Evolutionary conservation across 306 rosid genomes (phyloP).

Genomic region (Sicyos edulis): DNA sequence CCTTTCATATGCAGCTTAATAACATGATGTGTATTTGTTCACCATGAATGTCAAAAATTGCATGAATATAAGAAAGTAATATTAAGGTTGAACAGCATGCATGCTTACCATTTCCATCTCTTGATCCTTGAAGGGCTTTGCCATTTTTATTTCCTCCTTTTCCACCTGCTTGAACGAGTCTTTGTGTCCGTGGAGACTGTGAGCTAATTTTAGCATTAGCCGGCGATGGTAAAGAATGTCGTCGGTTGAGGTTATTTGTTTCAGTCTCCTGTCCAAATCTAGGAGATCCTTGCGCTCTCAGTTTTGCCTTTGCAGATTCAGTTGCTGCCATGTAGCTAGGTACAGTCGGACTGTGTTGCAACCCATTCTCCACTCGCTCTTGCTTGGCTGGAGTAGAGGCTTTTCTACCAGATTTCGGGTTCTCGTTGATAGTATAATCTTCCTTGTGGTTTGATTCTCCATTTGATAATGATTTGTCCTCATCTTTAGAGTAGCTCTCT

Average conservation of each 20-base stretch:
- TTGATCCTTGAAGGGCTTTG: constrained; percentile 42
- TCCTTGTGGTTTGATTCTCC: constrained; percentile 61
- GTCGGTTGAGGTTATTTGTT: constrained; percentile 47
- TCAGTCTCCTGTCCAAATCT: constrained; percentile 67
- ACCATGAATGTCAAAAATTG: constrained; percentile 3
- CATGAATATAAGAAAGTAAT: too few species aligned
- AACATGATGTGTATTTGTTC: constrained; percentile 9
- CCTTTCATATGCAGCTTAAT: not conserved
- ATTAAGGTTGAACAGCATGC: too few species aligned
- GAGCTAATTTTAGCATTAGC: constrained; percentile 73
- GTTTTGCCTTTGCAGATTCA: constrained; percentile 94
- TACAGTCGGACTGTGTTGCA: constrained; percentile 61
- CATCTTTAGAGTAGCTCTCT: constrained; percentile 44
- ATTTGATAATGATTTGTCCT: constrained; percentile 37
- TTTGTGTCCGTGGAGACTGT: constrained; percentile 84
- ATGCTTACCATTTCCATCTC: constrained; percentile 66
- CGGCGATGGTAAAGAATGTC: constrained; percentile 83
- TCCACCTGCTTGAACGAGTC: constrained; percentile 63
- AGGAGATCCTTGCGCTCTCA: constrained; percentile 93
- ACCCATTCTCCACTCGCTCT: constrained; percentile 84
- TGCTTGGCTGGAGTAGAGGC: constrained; percentile 55
- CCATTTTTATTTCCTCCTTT: constrained; percentile 58
- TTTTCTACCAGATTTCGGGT: constrained; percentile 59
- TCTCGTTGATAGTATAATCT: constrained; percentile 52
- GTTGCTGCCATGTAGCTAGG: constrained; percentile 99